Percentiles rank a stretch among this genome's conserved stretches.
phyloP scores from a whole-genome alignment of 1,284 basidiomycete species.

The Moesziomyces antarcticus region DNA sequence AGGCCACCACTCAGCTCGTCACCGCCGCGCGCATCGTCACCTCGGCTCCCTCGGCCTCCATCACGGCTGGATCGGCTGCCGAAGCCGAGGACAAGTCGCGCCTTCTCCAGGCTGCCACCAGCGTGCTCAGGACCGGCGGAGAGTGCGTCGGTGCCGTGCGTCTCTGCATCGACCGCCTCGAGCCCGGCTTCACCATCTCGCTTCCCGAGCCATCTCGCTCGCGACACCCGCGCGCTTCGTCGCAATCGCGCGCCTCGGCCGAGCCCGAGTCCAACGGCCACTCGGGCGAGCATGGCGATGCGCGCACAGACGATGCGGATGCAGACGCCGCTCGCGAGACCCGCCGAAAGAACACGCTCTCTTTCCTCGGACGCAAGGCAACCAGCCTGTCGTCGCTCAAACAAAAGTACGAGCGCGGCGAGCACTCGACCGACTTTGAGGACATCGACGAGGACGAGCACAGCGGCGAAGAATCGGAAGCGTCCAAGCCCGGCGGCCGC shows the following conservation, averaged over 20 bases:
- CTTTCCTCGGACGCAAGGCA: conserved; percentile 70
- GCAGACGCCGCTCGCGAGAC: conserved; percentile 6
- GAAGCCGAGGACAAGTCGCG: conserved; percentile 82
- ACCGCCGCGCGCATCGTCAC: conserved; percentile 80
- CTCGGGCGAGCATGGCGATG: conserved; percentile 6
- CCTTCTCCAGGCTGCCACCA: conserved; percentile 83
- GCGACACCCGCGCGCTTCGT: conserved; percentile 15
- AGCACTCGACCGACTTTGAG: conserved; percentile 37
- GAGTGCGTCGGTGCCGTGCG: conserved; percentile 61
- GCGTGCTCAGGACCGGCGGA: conserved; percentile 75
- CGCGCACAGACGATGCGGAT: conserved; percentile 10
- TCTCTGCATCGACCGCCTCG: conserved; percentile 53
- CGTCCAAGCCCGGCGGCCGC: conserved; percentile 5
- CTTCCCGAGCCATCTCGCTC: conserved; percentile 37
- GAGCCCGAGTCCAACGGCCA: conserved; percentile 12
- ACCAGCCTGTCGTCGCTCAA: conserved; percentile 68
- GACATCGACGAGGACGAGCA: conserved; percentile 43
- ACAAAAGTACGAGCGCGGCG: conserved; percentile 61
- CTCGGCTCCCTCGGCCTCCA: conserved; percentile 66
- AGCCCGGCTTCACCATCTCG: conserved; percentile 33
- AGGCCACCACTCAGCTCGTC: conserved; percentile 85
- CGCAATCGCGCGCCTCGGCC: conserved; percentile 5
- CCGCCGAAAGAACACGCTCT: conserved; percentile 69
- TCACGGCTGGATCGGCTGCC: conserved; percentile 70
- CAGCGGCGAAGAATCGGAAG: conserved; percentile 18